Conservation (phyloP, 495 filamentous ascomycete genomes). For the Annulohypoxylon maeteangense region DNA sequence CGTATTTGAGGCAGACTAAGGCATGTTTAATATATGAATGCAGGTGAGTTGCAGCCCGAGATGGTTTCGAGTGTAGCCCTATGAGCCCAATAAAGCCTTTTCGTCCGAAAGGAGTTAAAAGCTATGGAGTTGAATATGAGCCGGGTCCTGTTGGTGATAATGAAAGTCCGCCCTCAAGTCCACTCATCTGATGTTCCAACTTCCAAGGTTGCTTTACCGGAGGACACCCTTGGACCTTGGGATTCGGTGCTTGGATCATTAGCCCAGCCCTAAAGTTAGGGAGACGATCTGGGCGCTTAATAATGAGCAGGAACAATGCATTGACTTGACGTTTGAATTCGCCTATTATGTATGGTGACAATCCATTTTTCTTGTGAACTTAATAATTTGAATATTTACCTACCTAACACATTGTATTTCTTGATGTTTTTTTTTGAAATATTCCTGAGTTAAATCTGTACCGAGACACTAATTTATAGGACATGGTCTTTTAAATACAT, state of each 20-base stretch:
- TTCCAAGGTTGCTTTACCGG: constrained; percentile 9
- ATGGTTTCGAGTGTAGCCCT: constrained; percentile 18
- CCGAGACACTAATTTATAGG: not conserved
- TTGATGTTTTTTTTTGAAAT: not conserved
- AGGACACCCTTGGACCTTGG: not conserved
- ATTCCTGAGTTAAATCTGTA: no score
- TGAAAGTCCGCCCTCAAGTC: not conserved
- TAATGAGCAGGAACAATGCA: not conserved
- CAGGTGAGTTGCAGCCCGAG: not conserved
- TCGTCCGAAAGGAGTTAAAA: constrained; percentile 9
- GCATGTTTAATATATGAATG: not conserved
- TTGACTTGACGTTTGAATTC: not conserved
- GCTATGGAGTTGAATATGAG: constrained; percentile 15
- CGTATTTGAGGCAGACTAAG: not conserved
- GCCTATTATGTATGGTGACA: not conserved
- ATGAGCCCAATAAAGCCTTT: constrained; percentile 15
- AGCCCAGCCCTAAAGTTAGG: constrained; percentile 29
- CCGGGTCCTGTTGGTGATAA: not conserved
- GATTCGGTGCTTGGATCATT: not conserved
- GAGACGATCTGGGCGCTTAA: constrained; percentile 15
- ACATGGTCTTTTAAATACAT: constrained; percentile 8
- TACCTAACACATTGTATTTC: not conserved
- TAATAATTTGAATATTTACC: not conserved
- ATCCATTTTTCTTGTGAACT: not conserved
- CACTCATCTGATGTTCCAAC: constrained; percentile 1